Evolutionary conservation across 495 filamentous ascomycete species (phyloP).

Genomic region (Penicillium antarcticum): DNA sequence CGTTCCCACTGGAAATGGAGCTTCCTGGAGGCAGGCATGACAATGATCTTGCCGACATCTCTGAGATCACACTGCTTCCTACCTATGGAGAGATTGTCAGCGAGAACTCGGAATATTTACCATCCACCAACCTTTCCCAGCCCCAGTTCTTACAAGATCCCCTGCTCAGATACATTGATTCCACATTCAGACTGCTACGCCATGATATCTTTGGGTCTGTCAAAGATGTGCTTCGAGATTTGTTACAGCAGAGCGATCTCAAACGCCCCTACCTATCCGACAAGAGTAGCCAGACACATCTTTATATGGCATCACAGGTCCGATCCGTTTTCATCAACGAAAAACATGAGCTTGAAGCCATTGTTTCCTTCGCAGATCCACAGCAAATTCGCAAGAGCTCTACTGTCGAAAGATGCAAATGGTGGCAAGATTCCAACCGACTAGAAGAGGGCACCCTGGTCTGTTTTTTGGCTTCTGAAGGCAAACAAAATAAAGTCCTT

Average conservation of each 20-base stretch:
- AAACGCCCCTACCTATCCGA: constrained; percentile 22
- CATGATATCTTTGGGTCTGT: constrained; percentile 13
- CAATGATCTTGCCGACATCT: constrained; percentile 16
- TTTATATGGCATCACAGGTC: constrained; percentile 7
- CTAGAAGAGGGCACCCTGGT: constrained; percentile 11
- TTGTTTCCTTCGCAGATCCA: constrained; percentile 5
- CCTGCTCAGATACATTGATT: constrained; percentile 11
- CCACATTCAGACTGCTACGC: constrained; percentile 12
- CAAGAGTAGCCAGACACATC: constrained; percentile 6
- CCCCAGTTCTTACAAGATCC: constrained; percentile 6
- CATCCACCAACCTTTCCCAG: constrained; percentile 10
- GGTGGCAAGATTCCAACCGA: constrained; percentile 13
- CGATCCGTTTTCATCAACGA: constrained; percentile 9
- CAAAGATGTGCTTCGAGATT: constrained; percentile 9
- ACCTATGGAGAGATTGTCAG: constrained; percentile 12
- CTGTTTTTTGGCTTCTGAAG: constrained; percentile 8
- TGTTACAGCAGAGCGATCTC: background rate
- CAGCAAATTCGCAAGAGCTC: constrained; percentile 5
- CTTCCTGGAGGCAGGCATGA: constrained; percentile 14
- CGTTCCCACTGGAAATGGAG: constrained; percentile 14
- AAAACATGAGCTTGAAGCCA: constrained; percentile 12
- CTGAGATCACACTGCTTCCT: constrained; percentile 10
- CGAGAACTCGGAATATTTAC: constrained; percentile 11
- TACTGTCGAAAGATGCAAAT: constrained; percentile 6
- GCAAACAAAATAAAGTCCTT: background rate